Conservation (phyloP, 2,329 filamentous ascomycete species). For the Cytospora chrysosperma region DNA sequence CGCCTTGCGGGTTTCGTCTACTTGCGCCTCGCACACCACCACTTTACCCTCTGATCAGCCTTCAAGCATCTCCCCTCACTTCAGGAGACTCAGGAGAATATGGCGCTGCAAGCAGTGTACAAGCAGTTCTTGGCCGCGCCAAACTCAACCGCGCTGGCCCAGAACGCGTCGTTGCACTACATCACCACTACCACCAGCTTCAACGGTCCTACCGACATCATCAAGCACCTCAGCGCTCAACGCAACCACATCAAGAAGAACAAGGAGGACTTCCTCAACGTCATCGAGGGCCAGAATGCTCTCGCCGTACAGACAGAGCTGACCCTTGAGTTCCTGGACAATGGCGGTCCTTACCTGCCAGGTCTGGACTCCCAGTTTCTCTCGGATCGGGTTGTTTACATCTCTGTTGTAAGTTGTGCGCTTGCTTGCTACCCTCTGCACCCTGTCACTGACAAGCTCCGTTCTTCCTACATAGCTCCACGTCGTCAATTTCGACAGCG, state of each 20-base stretch:
- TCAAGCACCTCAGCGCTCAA: conserved; percentile 75
- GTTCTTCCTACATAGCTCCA: conserved; percentile 60
- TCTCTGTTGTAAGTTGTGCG: conserved; percentile 70
- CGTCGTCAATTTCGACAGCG: conserved; percentile 77
- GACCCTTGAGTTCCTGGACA: conserved; percentile 74
- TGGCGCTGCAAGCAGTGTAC: conserved; percentile 59
- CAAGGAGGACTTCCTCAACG: conserved; percentile 71
- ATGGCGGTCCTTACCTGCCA: conserved; percentile 84
- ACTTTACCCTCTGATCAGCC: not conserved
- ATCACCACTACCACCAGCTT: conserved; percentile 82
- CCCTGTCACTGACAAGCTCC: conserved; percentile 9
- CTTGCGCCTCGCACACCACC: not conserved
- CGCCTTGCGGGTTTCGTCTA: not conserved
- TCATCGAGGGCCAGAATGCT: conserved; percentile 68
- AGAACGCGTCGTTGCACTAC: conserved; percentile 75
- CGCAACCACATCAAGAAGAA: conserved; percentile 78
- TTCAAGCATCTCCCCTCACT: not conserved
- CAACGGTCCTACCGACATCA: conserved; percentile 68
- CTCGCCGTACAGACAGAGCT: conserved; percentile 80
- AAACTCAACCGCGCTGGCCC: conserved; percentile 60
- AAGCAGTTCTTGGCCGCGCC: conserved; percentile 70
- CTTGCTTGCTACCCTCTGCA: not conserved
- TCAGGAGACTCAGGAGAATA: conserved; percentile 33
- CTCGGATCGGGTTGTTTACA: conserved; percentile 72
- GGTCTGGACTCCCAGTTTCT: conserved; percentile 93